Base-by-base conservation (phyloP, 371 early-diverging fungal genomes). In the Circinella umbellata region DNA sequence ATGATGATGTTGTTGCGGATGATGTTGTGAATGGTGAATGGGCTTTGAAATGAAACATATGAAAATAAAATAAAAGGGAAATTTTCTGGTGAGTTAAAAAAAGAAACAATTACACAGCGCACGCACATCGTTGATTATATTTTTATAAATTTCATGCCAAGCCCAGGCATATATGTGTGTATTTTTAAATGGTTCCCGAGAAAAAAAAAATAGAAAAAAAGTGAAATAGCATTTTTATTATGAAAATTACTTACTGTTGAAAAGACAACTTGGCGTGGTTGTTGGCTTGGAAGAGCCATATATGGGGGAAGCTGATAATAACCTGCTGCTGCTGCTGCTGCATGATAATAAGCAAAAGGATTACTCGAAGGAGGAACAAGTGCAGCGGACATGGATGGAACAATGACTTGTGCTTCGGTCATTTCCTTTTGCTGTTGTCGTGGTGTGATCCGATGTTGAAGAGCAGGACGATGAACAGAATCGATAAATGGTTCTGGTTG, bases 311-410 rank as follows among this genome's bases (percentile, higher is more conserved):
- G 62, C 39, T 61, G 62, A 39, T 61, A 46, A 39, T 61, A 46
- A 27, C 39, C 62, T 17, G 62, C 62, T 38, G 62, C 62, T 18
- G 62, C 62, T 0, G 46, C 62, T 38, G 62, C 62, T 17, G 38
- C 38, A 61, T 61, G 42, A 61, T 61, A 61, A 61, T 61, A 61
- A n/a, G 34, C 57, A 57, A 57, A 57, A 10, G 57, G 53, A 18
- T 18, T 18, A 34, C 57, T 57, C 14, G 57, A 34, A 34, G 57
- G 57, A 57, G 69, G 69, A 14, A 48, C 67, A 59, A 53, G 67
- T 13, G 42, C 61, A 37, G 42, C 61, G 27, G 63, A 65, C 70
- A 70, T 70, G 60, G 70, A 70, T 6, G 70, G 70, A 34, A 69
- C 57, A 53, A 64, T n/a, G 47, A 72, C 64, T 61, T 72, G 72